Conservation (phyloP, 2,329 filamentous ascomycete genomes). For the Lachnellula suecica region DNA sequence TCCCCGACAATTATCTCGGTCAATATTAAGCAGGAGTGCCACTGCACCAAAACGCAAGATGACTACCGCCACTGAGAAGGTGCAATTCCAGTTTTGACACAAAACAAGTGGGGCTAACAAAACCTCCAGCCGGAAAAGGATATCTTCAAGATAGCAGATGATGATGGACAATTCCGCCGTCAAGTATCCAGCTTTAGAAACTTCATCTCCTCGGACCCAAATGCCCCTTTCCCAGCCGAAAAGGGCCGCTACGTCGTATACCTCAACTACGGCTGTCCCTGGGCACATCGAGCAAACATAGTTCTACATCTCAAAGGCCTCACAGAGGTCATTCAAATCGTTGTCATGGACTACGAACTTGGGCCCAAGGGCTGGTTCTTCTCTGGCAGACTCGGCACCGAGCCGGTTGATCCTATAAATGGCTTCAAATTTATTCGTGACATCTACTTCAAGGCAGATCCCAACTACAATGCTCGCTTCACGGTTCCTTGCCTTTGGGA, state of each 20-base stretch:
- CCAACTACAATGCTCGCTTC: slow-evolving; percentile 63
- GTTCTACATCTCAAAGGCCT: slow-evolving; percentile 86
- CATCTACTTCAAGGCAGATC: slow-evolving; percentile 62
- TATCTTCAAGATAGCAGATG: slow-evolving; percentile 51
- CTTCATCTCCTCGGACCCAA: slow-evolving; percentile 46
- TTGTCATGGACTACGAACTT: slow-evolving; percentile 5
- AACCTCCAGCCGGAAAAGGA: not conserved
- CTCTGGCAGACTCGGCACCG: slow-evolving; percentile 6
- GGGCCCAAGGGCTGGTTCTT: slow-evolving; percentile 16
- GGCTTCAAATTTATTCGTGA: slow-evolving; percentile 60
- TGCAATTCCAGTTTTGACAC: too few relatives aligned
- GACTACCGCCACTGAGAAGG: too few relatives aligned
- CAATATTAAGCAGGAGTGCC: too few relatives aligned
- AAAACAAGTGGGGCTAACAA: too few relatives aligned
- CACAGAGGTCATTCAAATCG: slow-evolving; percentile 58
- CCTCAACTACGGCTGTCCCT: slow-evolving; percentile 51
- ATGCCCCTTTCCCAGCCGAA: slow-evolving; percentile 45
- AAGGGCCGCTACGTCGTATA: slow-evolving; percentile 66
- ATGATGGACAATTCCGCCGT: slow-evolving; percentile 86
- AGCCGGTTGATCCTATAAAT: slow-evolving; percentile 12
- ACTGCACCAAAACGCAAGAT: too few relatives aligned
- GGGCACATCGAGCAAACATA: slow-evolving; percentile 80
- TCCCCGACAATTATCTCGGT: too few relatives aligned
- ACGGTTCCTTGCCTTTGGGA: slow-evolving; percentile 69
- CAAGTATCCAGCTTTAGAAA: slow-evolving; percentile 74